Evolutionary conservation across 2,329 filamentous ascomycete species (phyloP), one percentile per base, ranked within the genome.

Genomic region (Beauveria varroae): DNA sequence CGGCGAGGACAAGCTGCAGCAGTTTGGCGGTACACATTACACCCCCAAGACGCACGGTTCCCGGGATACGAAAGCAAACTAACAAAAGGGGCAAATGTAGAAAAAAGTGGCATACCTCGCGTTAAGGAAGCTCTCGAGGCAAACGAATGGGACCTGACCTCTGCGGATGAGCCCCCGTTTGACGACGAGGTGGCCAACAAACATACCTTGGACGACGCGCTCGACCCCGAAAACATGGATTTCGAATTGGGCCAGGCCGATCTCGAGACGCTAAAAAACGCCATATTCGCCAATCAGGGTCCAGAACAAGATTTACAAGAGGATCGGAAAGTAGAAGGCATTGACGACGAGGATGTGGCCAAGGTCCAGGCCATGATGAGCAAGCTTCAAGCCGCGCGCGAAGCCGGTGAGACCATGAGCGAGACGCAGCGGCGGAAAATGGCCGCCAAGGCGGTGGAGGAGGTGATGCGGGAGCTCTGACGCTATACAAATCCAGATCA

Each of bases 301-400:
- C 12, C 24, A 24, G 41, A 55, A 20, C 40, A 28, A 43, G 47
- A n/a, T 18, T 14, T 26, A 20, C 14, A n/a, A 24, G 26, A 37
- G 20, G 64, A 44, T 16, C 43, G 61, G 14, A 67, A 71, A 20
- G 75, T 74, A 7, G 75, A 75, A 20, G 73, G 78, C 4, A 59
- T 78, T 2, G 74, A 72, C 18, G 78, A 80, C 0, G 76, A 81
- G 5, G 81, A 85, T 40, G 78, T 88, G 18, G 78, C 80, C 67
- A 82, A 84, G 69, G 69, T 89, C 34, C 84, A 87, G 67, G 73
- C 75, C 57, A 83, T 88, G 80, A 87, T 89, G 83, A 73, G 78
- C 55, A 86, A 83, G 71, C 74, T 89, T 63, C 83, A 85, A 71
- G 84, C 84, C 1, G 83, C 83, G 9, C 74, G 79, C 68, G 85